Percentiles rank a stretch among this genome's conserved stretches.
These are phyloP conservation scores for Pterulicium gracile DNA, from an alignment of 1,284 basidiomycete genomes.

Conservation along the genomic window DNA sequence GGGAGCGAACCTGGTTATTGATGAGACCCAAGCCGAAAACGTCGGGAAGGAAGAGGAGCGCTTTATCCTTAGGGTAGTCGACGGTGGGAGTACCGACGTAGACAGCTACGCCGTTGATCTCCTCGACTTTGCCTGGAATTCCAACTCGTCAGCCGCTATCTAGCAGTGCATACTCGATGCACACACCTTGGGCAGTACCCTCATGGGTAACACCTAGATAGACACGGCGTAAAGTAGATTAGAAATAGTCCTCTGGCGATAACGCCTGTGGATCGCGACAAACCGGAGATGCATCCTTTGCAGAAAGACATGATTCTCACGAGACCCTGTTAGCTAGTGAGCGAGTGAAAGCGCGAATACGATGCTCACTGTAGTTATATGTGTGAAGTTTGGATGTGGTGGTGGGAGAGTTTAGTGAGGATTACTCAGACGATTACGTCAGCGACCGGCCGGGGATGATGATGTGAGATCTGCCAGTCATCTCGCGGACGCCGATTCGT, in stretches of 20 bases:
- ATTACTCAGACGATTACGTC: too few species aligned
- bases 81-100: conserved; percentile 26
- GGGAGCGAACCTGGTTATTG: conserved; percentile 25
- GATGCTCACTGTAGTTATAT: too few species aligned
- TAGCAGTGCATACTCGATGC: conserved; percentile 9
- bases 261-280: neutral
- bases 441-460: too few species aligned
- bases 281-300: conserved; percentile 4
- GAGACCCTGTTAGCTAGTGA: too few species aligned
- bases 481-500: too few species aligned
- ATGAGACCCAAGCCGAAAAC: conserved; percentile 31
- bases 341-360: too few species aligned
- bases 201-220: conserved; percentile 14
- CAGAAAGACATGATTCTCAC: conserved; percentile 3
- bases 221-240: neutral
- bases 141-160: neutral
- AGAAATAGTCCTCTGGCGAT: neutral
- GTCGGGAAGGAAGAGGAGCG: conserved; percentile 30
- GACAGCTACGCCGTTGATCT: conserved; percentile 23
- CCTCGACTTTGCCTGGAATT: conserved; percentile 14
- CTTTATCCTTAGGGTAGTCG: conserved; percentile 30
- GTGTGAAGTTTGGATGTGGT: too few species aligned
- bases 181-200: conserved; percentile 14
- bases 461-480: too few species aligned
- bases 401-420: too few species aligned